These are phyloP conservation scores for Tilletia caries DNA, from an alignment of 1,284 basidiomycete species.

Conservation along the genomic window DNA sequence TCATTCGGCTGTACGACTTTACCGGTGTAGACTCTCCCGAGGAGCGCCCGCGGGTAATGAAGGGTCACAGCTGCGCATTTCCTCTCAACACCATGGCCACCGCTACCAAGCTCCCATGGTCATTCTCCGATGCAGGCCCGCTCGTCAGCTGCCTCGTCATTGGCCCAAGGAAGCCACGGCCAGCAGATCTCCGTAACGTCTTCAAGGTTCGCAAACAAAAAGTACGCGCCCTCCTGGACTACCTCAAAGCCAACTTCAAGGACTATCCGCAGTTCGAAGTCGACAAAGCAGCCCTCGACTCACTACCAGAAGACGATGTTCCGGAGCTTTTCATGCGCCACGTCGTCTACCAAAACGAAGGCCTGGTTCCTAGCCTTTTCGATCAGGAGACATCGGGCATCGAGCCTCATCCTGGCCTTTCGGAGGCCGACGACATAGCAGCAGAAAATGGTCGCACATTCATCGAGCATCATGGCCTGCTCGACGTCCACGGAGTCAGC, in stretches of 20 bases:
- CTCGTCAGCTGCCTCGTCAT: not conserved
- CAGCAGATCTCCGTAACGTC: not conserved
- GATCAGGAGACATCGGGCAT: not conserved
- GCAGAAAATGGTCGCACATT: not conserved
- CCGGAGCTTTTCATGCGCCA: not conserved
- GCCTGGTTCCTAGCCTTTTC: not conserved
- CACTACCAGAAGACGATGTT: not conserved
- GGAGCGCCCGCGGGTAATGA: not conserved
- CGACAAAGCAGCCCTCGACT: not conserved
- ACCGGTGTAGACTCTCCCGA: not conserved
- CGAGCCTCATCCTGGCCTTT: not conserved
- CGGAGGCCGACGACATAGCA: not conserved
- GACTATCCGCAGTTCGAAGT: not conserved
- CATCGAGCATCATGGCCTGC: not conserved
- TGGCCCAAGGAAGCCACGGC: not conserved
- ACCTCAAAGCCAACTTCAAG: constrained; percentile 5
- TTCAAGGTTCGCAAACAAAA: not conserved
- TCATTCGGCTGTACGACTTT: not conserved
- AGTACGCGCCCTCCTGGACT: not conserved
- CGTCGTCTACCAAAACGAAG: not conserved
- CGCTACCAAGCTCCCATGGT: not conserved
- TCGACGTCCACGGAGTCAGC: not conserved
- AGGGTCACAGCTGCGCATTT: not conserved
- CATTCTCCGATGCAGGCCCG: not conserved
- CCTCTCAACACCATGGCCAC: not conserved